These are phyloP conservation scores for Primulina eburnea DNA, from an alignment of 257 asterid species.

Conservation along the genomic window DNA sequence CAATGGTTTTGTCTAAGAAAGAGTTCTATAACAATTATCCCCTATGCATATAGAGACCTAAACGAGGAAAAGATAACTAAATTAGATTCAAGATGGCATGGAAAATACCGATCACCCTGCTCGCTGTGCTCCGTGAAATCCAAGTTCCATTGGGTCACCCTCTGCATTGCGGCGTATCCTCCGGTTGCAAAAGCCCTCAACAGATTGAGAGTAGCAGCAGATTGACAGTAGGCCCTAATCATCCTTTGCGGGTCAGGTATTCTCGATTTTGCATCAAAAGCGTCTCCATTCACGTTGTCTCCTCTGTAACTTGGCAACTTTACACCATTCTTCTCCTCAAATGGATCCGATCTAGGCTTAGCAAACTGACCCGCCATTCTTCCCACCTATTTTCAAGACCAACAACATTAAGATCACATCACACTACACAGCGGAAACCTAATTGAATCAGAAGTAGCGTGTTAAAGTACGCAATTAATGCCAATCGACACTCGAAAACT, in stretches of 20 bases:
- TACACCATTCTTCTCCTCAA: conserved; percentile 74
- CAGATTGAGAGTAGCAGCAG: conserved; percentile 79
- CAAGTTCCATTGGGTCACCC: conserved; percentile 79
- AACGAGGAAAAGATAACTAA: background rate
- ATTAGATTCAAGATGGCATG: background rate
- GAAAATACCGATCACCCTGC: conserved; percentile 74
- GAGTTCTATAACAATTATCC: background rate
- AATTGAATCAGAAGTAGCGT: background rate
- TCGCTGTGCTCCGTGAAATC: conserved; percentile 80
- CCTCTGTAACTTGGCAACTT: conserved; percentile 84
- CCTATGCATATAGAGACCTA: background rate
- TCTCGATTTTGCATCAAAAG: conserved; percentile 59
- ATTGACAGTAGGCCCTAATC: conserved; percentile 82
- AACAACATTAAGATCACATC: background rate
- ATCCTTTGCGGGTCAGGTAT: conserved; percentile 80
- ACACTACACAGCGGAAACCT: background rate
- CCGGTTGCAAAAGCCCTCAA: conserved; percentile 87
- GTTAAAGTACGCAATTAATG: background rate
- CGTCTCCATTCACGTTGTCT: conserved; percentile 79
- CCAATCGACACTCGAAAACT: too few species aligned
- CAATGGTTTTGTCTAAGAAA: background rate
- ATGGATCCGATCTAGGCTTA: conserved; percentile 67
- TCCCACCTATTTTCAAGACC: conserved; percentile 51
- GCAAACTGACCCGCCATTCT: conserved; percentile 95
- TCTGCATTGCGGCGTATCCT: conserved; percentile 84